phyloP scores from a whole-genome alignment of 331 rosid genomes.

The Dryas integrifolia region DNA sequence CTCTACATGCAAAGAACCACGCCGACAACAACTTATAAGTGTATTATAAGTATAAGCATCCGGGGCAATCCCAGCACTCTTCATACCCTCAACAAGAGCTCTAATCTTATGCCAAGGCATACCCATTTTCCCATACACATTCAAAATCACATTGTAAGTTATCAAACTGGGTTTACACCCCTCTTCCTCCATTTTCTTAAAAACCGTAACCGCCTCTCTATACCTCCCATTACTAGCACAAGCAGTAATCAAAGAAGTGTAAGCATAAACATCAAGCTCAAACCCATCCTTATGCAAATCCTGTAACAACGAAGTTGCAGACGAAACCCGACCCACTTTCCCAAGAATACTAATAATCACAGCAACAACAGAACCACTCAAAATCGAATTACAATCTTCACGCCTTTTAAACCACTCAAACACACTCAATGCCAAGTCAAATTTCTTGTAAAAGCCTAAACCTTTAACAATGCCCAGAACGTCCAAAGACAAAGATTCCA shows the following conservation, averaged over 20 bases:
- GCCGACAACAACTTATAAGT: conserved; percentile 63
- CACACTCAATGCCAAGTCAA: conserved; percentile 50
- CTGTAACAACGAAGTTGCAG: conserved; percentile 47
- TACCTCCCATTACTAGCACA: conserved; percentile 60
- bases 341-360: conserved; percentile 63
- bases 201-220: conserved; percentile 59
- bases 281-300: conserved; percentile 50
- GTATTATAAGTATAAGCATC: conserved; percentile 79
- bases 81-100: conserved; percentile 49
- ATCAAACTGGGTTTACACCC: conserved; percentile 64
- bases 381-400: conserved; percentile 25
- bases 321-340: conserved; percentile 53
- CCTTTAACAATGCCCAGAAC: conserved; percentile 55
- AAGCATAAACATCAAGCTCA: conserved; percentile 63
- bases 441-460: conserved; percentile 50
- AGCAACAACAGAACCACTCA: conserved; percentile 51
- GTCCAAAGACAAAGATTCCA: conserved; percentile 44
- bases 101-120: conserved; percentile 67
- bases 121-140: conserved; percentile 84
- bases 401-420: conserved; percentile 51
- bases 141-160: conserved; percentile 64
- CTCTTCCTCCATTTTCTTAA: conserved; percentile 60
- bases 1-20: conserved; percentile 62
- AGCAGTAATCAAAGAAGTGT: conserved; percentile 64
- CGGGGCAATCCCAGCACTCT: conserved; percentile 50